Evolutionary conservation across 1,284 basidiomycete genomes (phyloP), one percentile per base, ranked within the genome.

Genomic region (Ganoderma sp.): DNA sequence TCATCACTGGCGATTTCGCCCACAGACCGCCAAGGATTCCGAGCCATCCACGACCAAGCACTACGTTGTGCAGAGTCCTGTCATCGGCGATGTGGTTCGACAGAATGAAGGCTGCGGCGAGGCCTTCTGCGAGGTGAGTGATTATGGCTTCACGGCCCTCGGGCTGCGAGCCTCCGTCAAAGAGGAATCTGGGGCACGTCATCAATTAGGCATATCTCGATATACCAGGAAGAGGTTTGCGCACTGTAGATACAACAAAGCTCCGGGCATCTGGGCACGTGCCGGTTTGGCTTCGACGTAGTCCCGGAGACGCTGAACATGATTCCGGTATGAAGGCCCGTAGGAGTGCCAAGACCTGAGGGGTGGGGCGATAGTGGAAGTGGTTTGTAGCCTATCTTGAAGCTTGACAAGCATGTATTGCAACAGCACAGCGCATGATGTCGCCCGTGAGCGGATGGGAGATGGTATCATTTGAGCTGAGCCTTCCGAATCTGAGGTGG

Each of bases 201-300:
- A 12, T 25, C 14, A 32, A 32, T 54, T 22, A 54, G 9, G 0
- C 3, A 14, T 28, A 12, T 10, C 1, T 9, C 22, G 14, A 28
- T 28, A 28, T 25, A 25, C 25, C 25, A 32, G 32, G 32, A 32
- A 3, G 32, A 32, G 32, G 0, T 32, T 32, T 22, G n/a, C 45
- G 22, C 22, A 54, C 52, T 15, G 52, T 15, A 54, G 52, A 32
- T 54, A 54, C 12, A 54, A 54, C 52, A 54, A 54, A 54, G 52
- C 52, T 5, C 52, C 52, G 32, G 52, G 52, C 52, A 54, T 54
- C 52, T 54, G 52, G 12, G 7, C 2, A 28, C 32, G 25, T n/a
- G 52, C 5, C 12, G 0, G 25, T 19, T 5, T 17, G 25, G 14
- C 17, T n/a, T 6, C 15, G 14, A 12, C 6, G 12, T 54, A 54